A percentile compares a stretch with the other conserved stretches of the same genome.
These are phyloP conservation scores for Cupressus sempervirens DNA, from an alignment of 75 land plant genomes.

Conservation along the genomic window DNA sequence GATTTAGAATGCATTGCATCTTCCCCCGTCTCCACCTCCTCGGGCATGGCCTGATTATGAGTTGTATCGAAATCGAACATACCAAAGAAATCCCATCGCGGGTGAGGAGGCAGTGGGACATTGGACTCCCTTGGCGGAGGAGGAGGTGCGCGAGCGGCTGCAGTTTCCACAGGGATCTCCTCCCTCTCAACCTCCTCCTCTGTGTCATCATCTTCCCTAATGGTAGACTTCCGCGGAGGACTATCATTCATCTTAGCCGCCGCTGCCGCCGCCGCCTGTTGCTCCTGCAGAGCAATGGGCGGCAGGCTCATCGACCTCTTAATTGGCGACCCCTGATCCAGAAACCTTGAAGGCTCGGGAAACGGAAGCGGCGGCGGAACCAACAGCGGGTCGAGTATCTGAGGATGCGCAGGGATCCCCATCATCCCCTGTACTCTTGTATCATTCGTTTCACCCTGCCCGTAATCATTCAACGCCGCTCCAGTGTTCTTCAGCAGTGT, in stretches of 20 bases:
- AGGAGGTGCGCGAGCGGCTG: conserved; percentile 12
- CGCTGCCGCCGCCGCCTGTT: conserved; percentile 6
- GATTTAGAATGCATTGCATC: neutral
- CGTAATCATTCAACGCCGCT: conserved; percentile 84
- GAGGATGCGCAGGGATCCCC: neutral
- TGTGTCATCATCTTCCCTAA: conserved; percentile 6
- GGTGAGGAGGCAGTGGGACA: conserved; percentile 24
- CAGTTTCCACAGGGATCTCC: neutral
- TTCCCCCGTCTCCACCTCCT: neutral
- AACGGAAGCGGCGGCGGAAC: conserved; percentile 22
- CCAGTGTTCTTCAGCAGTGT: conserved; percentile 71
- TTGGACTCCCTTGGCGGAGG: conserved; percentile 11
- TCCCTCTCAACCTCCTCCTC: neutral
- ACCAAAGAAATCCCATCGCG: conserved; percentile 12
- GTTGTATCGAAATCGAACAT: neutral
- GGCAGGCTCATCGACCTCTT: conserved; percentile 32
- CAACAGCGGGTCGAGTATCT: neutral
- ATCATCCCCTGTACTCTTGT: neutral
- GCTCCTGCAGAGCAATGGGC: neutral
- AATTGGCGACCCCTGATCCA: conserved; percentile 4
- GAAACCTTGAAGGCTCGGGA: conserved; percentile 1
- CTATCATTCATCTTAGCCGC: conserved; percentile 26
- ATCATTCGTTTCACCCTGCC: conserved; percentile 42
- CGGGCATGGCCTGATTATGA: conserved; percentile 18
- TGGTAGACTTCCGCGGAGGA: conserved; percentile 2